Conservation (phyloP, 768 basidiomycete species). For the Butyriboletus loyo region DNA sequence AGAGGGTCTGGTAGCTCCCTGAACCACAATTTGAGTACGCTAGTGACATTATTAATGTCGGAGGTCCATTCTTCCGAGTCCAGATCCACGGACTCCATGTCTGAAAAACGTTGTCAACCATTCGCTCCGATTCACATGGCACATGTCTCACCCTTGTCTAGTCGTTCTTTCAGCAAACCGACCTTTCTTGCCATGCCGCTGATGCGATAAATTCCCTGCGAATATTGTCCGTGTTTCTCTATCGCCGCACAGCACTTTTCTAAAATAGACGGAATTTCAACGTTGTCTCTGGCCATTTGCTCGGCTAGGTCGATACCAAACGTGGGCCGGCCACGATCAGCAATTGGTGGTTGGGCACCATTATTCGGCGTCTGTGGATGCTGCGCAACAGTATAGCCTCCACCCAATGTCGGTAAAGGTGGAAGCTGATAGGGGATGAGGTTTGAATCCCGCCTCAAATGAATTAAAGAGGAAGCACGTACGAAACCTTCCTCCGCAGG, state of each 20-base stretch:
- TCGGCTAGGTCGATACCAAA: slow-evolving; percentile 92
- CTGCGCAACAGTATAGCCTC: slow-evolving; percentile 27
- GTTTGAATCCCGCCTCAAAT: slow-evolving; percentile 2
- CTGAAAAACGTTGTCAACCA: slow-evolving; percentile 39
- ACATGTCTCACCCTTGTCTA: slow-evolving; percentile 72
- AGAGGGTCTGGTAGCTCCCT: slow-evolving; percentile 94
- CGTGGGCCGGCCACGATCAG: slow-evolving; percentile 72
- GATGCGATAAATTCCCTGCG: slow-evolving; percentile 90
- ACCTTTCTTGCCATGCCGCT: slow-evolving; percentile 91
- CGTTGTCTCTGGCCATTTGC: slow-evolving; percentile 88
- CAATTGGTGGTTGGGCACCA: slow-evolving; percentile 32
- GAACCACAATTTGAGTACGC: slow-evolving; percentile 93
- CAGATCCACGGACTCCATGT: slow-evolving; percentile 84
- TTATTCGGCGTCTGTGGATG: slow-evolving; percentile 24
- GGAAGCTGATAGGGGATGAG: slow-evolving; percentile 47
- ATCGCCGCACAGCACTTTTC: slow-evolving; percentile 89
- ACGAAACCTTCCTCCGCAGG: slow-evolving; percentile 93
- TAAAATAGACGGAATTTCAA: slow-evolving; percentile 85
- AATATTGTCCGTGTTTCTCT: slow-evolving; percentile 80
- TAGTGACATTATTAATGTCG: slow-evolving; percentile 96
- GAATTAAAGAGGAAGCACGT: slow-evolving; percentile 34
- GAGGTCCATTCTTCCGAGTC: slow-evolving; percentile 86
- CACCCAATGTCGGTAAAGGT: slow-evolving; percentile 49
- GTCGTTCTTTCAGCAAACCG: slow-evolving; percentile 69
- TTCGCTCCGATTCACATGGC: neutral